These are phyloP conservation scores for Paramicrosporidium saccamoebae DNA, from an alignment of 371 early-diverging fungal genomes.

Conservation along the genomic window DNA sequence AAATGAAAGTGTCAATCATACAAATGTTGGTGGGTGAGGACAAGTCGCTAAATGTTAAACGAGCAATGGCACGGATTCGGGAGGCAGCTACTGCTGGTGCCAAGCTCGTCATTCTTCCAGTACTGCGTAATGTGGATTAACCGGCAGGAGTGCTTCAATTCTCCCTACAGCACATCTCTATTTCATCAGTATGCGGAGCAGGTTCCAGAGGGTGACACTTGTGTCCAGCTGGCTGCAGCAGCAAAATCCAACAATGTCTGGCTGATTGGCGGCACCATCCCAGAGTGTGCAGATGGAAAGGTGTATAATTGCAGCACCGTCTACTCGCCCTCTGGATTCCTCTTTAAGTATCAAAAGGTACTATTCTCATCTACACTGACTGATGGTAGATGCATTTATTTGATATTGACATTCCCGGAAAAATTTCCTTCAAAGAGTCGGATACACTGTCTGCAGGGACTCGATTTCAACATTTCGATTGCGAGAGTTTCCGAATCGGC, in stretches of 20 bases:
- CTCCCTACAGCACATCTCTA: slow-evolving; percentile 59
- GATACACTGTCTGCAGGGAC: slow-evolving; percentile 40
- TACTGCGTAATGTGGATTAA: slow-evolving; percentile 2
- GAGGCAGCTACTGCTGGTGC: slow-evolving; percentile 48
- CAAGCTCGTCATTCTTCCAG: slow-evolving; percentile 58
- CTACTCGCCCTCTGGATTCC: slow-evolving; percentile 36
- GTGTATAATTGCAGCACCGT: slow-evolving; percentile 70
- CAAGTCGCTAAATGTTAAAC: slow-evolving; percentile 36
- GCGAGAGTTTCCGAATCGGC: slow-evolving; percentile 50
- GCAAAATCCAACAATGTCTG: slow-evolving; percentile 22
- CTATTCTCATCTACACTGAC: too few relatives aligned
- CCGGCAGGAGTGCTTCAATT: slow-evolving; percentile 60
- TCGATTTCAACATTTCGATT: slow-evolving; percentile 29
- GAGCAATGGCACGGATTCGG: slow-evolving; percentile 31
- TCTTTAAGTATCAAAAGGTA: too few relatives aligned
- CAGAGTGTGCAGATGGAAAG: slow-evolving; percentile 36
- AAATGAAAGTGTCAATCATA: slow-evolving; percentile 26
- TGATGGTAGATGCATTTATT: slow-evolving; percentile 83
- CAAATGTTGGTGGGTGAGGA: slow-evolving; percentile 33
- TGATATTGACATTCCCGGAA: slow-evolving; percentile 76
- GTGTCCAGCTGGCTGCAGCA: slow-evolving; percentile 23
- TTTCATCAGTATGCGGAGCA: slow-evolving; percentile 55
- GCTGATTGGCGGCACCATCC: slow-evolving; percentile 45
- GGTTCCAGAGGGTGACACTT: slow-evolving; percentile 25
- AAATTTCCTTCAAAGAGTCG: slow-evolving; percentile 58